Evolutionary conservation across 2,329 filamentous ascomycete species (phyloP).

Genomic region (Arthrobotrys pseudoclavata): DNA sequence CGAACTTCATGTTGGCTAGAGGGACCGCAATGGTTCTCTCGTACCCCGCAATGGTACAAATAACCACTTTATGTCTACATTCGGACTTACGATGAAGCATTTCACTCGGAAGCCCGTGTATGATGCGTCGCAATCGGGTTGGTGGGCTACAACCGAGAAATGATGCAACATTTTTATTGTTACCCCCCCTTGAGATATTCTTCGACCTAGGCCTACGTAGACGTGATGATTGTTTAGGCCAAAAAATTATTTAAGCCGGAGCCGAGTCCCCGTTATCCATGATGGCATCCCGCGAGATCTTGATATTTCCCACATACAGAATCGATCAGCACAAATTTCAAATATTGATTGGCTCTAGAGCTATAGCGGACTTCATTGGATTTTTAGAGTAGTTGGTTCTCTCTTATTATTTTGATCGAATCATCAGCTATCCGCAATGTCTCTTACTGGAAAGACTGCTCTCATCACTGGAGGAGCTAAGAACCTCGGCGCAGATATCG

Average conservation of each 20-base stretch:
- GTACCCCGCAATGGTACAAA: background rate
- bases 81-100: background rate
- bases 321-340: background rate
- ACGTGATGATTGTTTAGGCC: background rate
- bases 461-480: conserved; percentile 4
- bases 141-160: background rate
- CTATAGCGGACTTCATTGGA: too few relatives aligned
- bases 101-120: background rate
- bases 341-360: background rate
- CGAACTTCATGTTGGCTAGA: background rate
- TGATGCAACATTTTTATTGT: background rate
- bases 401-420: background rate
- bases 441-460: background rate
- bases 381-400: background rate
- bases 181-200: background rate
- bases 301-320: background rate
- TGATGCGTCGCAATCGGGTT: conserved; percentile 1
- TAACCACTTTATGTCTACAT: background rate
- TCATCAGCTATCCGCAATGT: background rate
- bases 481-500: conserved; percentile 15
- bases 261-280: background rate
- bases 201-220: background rate
- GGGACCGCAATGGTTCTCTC: background rate
- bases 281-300: background rate
- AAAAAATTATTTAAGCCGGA: conserved; percentile 1